Evolutionary conservation across 176 grass and related monocot species (phyloP), one percentile per base, ranked within the genome.

Genomic region (Juncus inflexus): DNA sequence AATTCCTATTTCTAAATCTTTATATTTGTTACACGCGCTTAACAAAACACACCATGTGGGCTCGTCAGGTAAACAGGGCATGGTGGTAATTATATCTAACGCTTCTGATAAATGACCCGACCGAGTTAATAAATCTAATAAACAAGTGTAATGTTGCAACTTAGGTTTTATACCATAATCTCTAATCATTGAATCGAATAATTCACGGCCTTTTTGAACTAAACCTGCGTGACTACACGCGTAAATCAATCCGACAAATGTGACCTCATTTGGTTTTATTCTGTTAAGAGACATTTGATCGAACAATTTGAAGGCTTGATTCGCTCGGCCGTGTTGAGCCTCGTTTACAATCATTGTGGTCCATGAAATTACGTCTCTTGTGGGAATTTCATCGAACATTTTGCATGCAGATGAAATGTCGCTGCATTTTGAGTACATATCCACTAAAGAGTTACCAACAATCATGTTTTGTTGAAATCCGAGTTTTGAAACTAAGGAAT

Each of bases 361-460:
- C 92, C 92, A 97, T 0, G 87, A 86, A 64, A 97, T 70, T 4
- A 78, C 59, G n/a, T 89, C 92, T 36, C 67, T 75, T 15, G 43
- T 6, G 9, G 61, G 12, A 41, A 88, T 79, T 50, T 74, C 74
- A 49, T 86, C 67, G 67, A 91, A 97, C 35, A 97, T 79, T 55
- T 82, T 83, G 80, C 87, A 85, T 12, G 92, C 92, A 37, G 82
- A 89, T 12, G 74, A 65, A 74, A 97, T 84, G 47, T 86, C 85
- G n/a, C 82, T 89, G 55, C 92, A 97, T 71, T 97, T 91, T 8
- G 92, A 86, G 67, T 97, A 97, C 85, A 97, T 91, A 78, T 91
- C 88, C 15, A 91, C 75, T 55, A 97, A 55, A 6, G 87, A 77
- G 58, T 97, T 97, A 3, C 83, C 72, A 50, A 91, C 41, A 55